Evolutionary conservation across 768 basidiomycete genomes (phyloP).

Genomic region (Guyanaporus albipodus): DNA sequence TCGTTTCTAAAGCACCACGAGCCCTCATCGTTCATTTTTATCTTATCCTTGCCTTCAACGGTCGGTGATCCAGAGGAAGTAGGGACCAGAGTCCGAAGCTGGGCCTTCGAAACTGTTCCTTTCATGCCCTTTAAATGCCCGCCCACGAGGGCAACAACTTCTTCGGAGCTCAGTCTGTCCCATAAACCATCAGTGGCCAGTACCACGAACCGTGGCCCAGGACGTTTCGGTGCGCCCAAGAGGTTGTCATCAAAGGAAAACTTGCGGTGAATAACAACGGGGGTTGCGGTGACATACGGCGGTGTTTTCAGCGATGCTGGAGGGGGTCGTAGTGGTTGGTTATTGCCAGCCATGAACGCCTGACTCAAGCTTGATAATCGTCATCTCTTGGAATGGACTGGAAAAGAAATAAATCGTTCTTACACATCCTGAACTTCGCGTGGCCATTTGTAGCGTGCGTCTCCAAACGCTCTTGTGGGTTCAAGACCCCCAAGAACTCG

Average conservation of each 20-base stretch:
- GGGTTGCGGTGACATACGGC: slow-evolving; percentile 86
- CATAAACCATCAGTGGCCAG: slow-evolving; percentile 87
- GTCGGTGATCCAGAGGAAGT: slow-evolving; percentile 49
- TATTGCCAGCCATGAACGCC: slow-evolving; percentile 64
- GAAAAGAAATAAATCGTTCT: slow-evolving; percentile 22
- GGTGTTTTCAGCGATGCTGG: slow-evolving; percentile 74
- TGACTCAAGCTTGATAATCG: slow-evolving; percentile 46
- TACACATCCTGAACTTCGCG: slow-evolving; percentile 68
- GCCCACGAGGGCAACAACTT: slow-evolving; percentile 83
- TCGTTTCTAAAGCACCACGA: slow-evolving; percentile 79
- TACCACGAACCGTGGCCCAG: slow-evolving; percentile 65
- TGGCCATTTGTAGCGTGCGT: slow-evolving; percentile 88
- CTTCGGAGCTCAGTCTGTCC: slow-evolving; percentile 73
- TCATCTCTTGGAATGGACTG: background rate
- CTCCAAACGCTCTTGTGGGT: slow-evolving; percentile 83
- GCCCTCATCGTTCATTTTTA: slow-evolving; percentile 35
- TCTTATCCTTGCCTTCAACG: slow-evolving; percentile 61
- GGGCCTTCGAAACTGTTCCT: slow-evolving; percentile 57
- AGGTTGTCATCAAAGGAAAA: slow-evolving; percentile 45
- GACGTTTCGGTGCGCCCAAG: slow-evolving; percentile 16
- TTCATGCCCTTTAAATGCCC: slow-evolving; percentile 73
- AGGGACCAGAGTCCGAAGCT: slow-evolving; percentile 52
- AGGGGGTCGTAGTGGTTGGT: slow-evolving; percentile 52
- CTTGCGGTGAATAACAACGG: slow-evolving; percentile 77
- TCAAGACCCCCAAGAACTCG: slow-evolving; percentile 87